phyloP scores from a whole-genome alignment of 1,284 basidiomycete species.

The Phellopilus nigrolimitatus region DNA sequence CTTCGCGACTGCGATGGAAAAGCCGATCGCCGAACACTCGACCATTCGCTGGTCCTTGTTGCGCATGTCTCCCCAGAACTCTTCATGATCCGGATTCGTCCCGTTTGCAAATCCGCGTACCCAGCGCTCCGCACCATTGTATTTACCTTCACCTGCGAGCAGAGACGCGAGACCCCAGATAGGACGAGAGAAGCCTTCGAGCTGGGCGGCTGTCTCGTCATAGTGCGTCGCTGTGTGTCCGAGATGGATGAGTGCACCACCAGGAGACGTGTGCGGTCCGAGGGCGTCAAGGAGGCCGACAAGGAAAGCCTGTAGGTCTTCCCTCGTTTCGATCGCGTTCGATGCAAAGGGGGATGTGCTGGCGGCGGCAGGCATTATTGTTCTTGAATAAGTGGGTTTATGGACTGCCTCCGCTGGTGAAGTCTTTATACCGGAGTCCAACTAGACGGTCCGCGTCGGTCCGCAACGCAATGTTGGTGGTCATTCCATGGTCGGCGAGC shows the following conservation, averaged over 20 bases:
- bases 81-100: slow-evolving; percentile 56
- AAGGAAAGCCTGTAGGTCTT: slow-evolving; percentile 54
- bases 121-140: slow-evolving; percentile 56
- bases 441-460: too few species aligned
- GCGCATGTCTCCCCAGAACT: slow-evolving; percentile 74
- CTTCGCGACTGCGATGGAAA: slow-evolving; percentile 60
- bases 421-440: too few species aligned
- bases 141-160: slow-evolving; percentile 57
- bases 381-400: too few species aligned
- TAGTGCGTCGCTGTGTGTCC: slow-evolving; percentile 74
- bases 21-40: slow-evolving; percentile 75
- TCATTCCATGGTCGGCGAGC: too few species aligned
- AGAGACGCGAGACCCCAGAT: slow-evolving; percentile 72
- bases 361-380: slow-evolving; percentile 14
- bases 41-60: slow-evolving; percentile 81
- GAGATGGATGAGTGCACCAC: slow-evolving; percentile 65
- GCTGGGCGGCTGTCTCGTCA: slow-evolving; percentile 67
- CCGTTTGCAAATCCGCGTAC: slow-evolving; percentile 60
- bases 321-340: slow-evolving; percentile 57
- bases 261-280: slow-evolving; percentile 63
- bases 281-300: slow-evolving; percentile 61
- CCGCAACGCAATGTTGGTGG: too few species aligned
- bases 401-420: too few species aligned
- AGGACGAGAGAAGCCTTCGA: slow-evolving; percentile 74
- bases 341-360: slow-evolving; percentile 40